Conservation (phyloP, 257 asterid species). For the Parsonsia alboflavescens region DNA sequence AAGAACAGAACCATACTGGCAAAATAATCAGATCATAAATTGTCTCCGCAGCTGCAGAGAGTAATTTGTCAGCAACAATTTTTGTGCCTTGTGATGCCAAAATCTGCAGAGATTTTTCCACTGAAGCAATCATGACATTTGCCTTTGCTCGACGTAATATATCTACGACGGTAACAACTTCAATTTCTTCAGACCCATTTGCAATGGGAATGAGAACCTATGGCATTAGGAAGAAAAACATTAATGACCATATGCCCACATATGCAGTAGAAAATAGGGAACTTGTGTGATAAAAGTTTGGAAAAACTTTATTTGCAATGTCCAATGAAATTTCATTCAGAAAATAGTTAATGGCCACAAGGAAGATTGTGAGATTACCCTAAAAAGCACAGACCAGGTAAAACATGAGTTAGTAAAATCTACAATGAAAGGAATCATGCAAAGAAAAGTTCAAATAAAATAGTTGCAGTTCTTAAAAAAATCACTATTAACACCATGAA, state of each 20-base stretch:
- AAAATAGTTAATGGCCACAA: not conserved
- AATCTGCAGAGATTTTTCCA: constrained; percentile 55
- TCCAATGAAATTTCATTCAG: not conserved
- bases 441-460: not conserved
- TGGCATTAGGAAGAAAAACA: constrained; percentile 16
- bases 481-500: too few relatives aligned
- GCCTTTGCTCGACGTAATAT: constrained; percentile 79
- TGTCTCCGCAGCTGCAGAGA: constrained; percentile 53
- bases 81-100: constrained; percentile 54
- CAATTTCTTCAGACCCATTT: constrained; percentile 84
- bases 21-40: constrained; percentile 70
- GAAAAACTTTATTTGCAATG: not conserved
- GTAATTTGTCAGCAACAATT: constrained; percentile 64
- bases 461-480: too few relatives aligned
- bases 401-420: not conserved
- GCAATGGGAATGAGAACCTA: constrained; percentile 90
- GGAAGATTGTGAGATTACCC: not conserved
- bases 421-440: not conserved
- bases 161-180: constrained; percentile 69
- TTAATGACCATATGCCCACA: not conserved
- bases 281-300: not conserved
- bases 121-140: constrained; percentile 64
- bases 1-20: constrained; percentile 42
- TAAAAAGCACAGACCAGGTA: not conserved
- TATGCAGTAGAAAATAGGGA: not conserved